phyloP scores from a whole-genome alignment of 371 early-diverging fungal genomes.

The Mucor indicus region DNA sequence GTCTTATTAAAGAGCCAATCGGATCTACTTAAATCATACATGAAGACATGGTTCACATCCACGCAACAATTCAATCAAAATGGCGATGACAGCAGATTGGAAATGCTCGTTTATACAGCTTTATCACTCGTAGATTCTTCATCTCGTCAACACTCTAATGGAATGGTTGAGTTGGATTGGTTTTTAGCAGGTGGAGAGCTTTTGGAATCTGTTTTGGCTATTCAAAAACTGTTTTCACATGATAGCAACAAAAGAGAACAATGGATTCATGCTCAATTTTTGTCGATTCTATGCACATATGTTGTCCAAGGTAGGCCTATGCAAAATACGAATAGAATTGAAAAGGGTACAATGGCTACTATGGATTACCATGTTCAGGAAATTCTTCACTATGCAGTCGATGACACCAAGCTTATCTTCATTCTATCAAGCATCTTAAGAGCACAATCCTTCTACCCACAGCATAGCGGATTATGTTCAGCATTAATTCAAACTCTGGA shows the following conservation, averaged over 20 bases:
- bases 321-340: no score
- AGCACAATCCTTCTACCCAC: no score
- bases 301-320: conserved; percentile 33
- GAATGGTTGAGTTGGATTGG: conserved; percentile 22
- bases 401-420: conserved; percentile 27
- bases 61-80: no score
- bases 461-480: no score
- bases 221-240: conserved; percentile 14
- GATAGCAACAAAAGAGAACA: conserved; percentile 1
- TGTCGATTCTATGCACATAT: conserved; percentile 32
- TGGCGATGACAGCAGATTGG: background rate
- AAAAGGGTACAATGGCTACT: no score
- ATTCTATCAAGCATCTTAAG: no score
- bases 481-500: no score
- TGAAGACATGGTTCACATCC: conserved; percentile 25
- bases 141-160: conserved; percentile 1
- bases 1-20: conserved; percentile 30
- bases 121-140: conserved; percentile 6
- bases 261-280: conserved; percentile 23
- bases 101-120: conserved; percentile 18
- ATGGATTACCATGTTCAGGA: conserved; percentile 15
- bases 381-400: conserved; percentile 16
- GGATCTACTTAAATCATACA: conserved; percentile 27
- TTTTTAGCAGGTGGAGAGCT: conserved; percentile 35
- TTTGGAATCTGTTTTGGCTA: conserved; percentile 30